phyloP scores from a whole-genome alignment of 2,329 filamentous ascomycete genomes.

The Diaporthe caulivora region DNA sequence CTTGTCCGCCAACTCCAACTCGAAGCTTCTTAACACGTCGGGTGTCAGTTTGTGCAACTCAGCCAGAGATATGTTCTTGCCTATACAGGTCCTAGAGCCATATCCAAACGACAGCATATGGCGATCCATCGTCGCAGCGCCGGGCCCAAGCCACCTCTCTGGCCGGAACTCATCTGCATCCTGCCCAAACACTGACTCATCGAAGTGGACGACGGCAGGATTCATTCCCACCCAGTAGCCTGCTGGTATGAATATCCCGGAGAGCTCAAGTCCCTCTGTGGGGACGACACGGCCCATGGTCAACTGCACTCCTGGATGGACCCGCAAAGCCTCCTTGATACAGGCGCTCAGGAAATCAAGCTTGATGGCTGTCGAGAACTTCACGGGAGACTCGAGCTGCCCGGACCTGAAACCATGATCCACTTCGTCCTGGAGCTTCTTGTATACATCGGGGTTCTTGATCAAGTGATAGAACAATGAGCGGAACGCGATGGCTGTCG shows the following conservation, averaged over 20 bases:
- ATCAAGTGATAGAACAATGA: conserved; percentile 36
- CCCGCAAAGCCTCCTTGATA: conserved; percentile 57
- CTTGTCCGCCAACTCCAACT: conserved; percentile 38
- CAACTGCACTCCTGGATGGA: conserved; percentile 56
- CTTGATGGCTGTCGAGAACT: conserved; percentile 39
- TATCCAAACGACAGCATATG: conserved; percentile 59
- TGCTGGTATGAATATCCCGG: conserved; percentile 42
- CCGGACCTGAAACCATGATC: conserved; percentile 35
- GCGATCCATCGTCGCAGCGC: conserved; percentile 39
- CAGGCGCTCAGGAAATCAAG: conserved; percentile 55
- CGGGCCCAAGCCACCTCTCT: conserved; percentile 39
- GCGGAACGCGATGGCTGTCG: conserved; percentile 14
- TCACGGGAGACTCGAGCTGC: conserved; percentile 37
- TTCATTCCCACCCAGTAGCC: conserved; percentile 46
- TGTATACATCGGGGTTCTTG: conserved; percentile 38
- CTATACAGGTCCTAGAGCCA: conserved; percentile 64
- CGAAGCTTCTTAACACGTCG: conserved; percentile 39
- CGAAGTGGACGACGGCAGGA: conserved; percentile 44
- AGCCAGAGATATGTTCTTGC: conserved; percentile 42
- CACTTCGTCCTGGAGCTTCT: conserved; percentile 36
- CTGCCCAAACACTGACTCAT: conserved; percentile 38
- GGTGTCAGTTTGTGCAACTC: conserved; percentile 43
- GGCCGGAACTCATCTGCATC: conserved; percentile 40
- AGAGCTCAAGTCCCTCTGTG: conserved; percentile 47
- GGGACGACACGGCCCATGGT: conserved; percentile 56